Base-by-base conservation (phyloP, 2,329 filamentous ascomycete genomes). In the Trichoderma brevicompactum region DNA sequence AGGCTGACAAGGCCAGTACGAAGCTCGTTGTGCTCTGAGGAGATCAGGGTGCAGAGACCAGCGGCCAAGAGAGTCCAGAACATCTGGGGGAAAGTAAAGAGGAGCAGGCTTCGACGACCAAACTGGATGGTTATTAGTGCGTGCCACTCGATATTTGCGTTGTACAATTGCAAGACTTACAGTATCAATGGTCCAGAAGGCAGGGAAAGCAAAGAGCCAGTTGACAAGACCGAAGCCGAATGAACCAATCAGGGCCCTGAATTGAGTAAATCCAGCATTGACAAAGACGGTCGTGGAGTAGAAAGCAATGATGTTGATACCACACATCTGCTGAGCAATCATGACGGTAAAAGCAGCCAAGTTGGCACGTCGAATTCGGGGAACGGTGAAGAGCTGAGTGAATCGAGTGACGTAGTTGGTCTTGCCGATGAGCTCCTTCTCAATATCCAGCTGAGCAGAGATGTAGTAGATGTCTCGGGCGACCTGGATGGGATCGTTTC, bases 321-420 rank as follows among this genome's bases (percentile, higher is more conserved):
- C 83, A 70, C 87, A 89, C 83, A 90, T 87, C 76, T 90, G 88
- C 76, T 91, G 88, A 2, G 87, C 87, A 74, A 90, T 86, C 92
- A 96, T 96, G 72, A 95, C 91, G 2, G 87, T 88, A 70, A 89
- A 90, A 1, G 91, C 90, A 10, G 92, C 92, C 53, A 90, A 82
- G 15, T 87, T 93, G 12, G 92, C 92, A 48, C 89, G 83, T 53
- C 89, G 84, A 12, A 91, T 80, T 65, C 89, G 84, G 0, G 89
- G 87, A 60, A 92, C 82, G 32, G 87, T 89, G 73, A 92, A 89
- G 19, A 89, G 80, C 74, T 92, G 84, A 34, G 79, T 73, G 65
- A 86, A 83, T 17, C 86, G 83, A 34, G 77, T 79, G 55, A 82
- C 59, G 66, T 84, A 72, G 69, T 72, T 78, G 56, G 74, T 78